These are phyloP conservation scores for Bryoglossum gracile DNA, from an alignment of 495 filamentous ascomycete genomes.

Conservation along the genomic window DNA sequence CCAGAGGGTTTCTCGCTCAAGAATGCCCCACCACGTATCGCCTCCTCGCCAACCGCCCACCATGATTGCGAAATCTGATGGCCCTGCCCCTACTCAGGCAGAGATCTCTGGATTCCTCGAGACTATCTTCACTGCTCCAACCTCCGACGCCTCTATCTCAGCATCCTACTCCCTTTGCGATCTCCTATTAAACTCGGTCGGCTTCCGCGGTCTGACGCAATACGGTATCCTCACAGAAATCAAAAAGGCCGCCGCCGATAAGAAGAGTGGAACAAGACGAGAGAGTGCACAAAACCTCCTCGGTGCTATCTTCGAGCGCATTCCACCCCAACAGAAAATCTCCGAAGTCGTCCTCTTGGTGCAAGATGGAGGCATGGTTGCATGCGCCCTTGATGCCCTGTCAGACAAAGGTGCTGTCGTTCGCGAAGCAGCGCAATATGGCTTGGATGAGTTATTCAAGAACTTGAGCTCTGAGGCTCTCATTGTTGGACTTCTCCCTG, in stretches of 20 bases:
- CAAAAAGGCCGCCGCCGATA: conserved; percentile 84
- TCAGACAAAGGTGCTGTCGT: conserved; percentile 88
- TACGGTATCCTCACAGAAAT: conserved; percentile 69
- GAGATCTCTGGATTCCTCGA: conserved; percentile 68
- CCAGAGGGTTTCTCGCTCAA: conserved; percentile 25
- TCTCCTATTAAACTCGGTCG: conserved; percentile 68
- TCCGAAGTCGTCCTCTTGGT: conserved; percentile 76
- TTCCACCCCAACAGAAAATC: conserved; percentile 67
- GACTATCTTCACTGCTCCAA: conserved; percentile 70
- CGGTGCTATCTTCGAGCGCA: conserved; percentile 85
- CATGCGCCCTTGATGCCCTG: conserved; percentile 71
- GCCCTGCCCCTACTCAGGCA: conserved; percentile 57
- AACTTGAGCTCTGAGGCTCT: conserved; percentile 73
- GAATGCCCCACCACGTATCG: conserved; percentile 61
- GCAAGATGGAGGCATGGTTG: conserved; percentile 67
- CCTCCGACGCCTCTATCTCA: conserved; percentile 81
- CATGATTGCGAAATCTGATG: conserved; percentile 50
- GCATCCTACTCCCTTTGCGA: conserved; percentile 77
- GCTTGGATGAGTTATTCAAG: conserved; percentile 79
- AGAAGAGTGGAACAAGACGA: conserved; percentile 80
- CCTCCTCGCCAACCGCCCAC: conserved; percentile 51
- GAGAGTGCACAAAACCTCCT: conserved; percentile 94
- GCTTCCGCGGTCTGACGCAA: conserved; percentile 60
- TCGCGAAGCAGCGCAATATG: conserved; percentile 87
- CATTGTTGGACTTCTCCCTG: conserved; percentile 70